Conservation (phyloP, 2,329 filamentous ascomycete genomes). For the Xylaria multiplex region DNA sequence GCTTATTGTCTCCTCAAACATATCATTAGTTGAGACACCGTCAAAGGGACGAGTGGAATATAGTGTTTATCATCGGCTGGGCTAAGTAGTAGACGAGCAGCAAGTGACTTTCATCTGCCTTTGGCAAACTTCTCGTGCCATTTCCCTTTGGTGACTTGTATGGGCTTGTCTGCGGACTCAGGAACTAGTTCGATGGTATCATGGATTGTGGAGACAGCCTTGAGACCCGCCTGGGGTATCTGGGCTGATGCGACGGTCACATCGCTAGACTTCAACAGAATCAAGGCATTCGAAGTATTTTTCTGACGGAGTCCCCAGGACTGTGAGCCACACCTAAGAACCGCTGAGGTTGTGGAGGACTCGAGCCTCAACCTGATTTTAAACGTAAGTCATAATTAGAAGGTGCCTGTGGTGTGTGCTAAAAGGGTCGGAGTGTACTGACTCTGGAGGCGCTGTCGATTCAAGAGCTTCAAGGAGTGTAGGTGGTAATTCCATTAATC, state of each 20-base stretch:
- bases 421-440: slow-evolving; percentile 41
- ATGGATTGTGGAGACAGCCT: slow-evolving; percentile 65
- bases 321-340: slow-evolving; percentile 62
- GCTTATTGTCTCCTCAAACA: not conserved
- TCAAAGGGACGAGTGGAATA: not conserved
- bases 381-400: slow-evolving; percentile 6
- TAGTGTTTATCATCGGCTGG: slow-evolving; percentile 5
- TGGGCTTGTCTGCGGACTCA: slow-evolving; percentile 50
- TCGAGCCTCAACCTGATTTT: slow-evolving; percentile 59
- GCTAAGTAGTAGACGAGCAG: not conserved
- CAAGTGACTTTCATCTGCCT: slow-evolving; percentile 50
- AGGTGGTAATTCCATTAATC: slow-evolving; percentile 69
- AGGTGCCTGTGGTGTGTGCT: not conserved
- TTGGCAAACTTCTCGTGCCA: slow-evolving; percentile 70
- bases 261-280: slow-evolving; percentile 59
- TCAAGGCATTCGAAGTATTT: slow-evolving; percentile 74
- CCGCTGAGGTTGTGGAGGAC: slow-evolving; percentile 61
- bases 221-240: slow-evolving; percentile 53
- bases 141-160: slow-evolving; percentile 57
- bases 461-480: slow-evolving; percentile 67
- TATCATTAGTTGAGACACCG: not conserved
- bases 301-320: slow-evolving; percentile 71
- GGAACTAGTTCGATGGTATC: slow-evolving; percentile 70
- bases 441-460: slow-evolving; percentile 64
- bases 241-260: slow-evolving; percentile 29